Base-by-base conservation (phyloP, 352 stramenopile genomes). In the Blastocystis sp. region DNA sequence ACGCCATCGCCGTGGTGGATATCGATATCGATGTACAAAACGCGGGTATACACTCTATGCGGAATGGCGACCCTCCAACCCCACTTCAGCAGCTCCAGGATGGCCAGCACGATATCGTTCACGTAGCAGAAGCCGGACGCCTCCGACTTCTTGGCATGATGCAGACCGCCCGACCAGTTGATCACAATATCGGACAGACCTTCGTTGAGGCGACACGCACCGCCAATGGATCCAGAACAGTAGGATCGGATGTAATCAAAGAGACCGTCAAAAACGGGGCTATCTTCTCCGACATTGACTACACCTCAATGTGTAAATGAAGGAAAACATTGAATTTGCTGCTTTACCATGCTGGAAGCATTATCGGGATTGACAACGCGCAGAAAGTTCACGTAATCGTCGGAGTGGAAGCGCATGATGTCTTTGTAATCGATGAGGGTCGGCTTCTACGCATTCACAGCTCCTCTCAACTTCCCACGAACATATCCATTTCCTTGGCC, bases 381-480 rank as follows among this genome's bases (percentile, higher is more conserved):
- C 71, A 99, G 89, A 89, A 99, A 99, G 89, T 99, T 97, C 90
- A 99, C 98, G 93, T 99, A 99, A 91, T 99, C 97, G 90, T 99
- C 96, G 78, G 94, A 97, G 92, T 99, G 97, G 90, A 99, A 99
- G 65, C 95, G 93, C 43, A 96, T 99, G 92, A 99, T 96, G 87
- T 98, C 95, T 59, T 94, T 95, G 90, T 94, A 95, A 45, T 94
- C 95, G n/a, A 98, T 94, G 11, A 98, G 94, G 54, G 95, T 94
- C 52, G 97, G 97, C n/a, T 93, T 92, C 93, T 95, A 76, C 57
- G 10, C 28, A 34, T 3, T 28, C 57, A 68, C 59, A 24, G 9
- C 92, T 91, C 89, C 59, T 63, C 59, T 0, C 11, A 3, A 42
- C 65, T 34, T 93, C 93, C 89, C 93, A 95, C 93, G 69, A 97